Evolutionary conservation across 2,329 filamentous ascomycete genomes (phyloP).

Genomic region (Colletotrichum sansevieriae): DNA sequence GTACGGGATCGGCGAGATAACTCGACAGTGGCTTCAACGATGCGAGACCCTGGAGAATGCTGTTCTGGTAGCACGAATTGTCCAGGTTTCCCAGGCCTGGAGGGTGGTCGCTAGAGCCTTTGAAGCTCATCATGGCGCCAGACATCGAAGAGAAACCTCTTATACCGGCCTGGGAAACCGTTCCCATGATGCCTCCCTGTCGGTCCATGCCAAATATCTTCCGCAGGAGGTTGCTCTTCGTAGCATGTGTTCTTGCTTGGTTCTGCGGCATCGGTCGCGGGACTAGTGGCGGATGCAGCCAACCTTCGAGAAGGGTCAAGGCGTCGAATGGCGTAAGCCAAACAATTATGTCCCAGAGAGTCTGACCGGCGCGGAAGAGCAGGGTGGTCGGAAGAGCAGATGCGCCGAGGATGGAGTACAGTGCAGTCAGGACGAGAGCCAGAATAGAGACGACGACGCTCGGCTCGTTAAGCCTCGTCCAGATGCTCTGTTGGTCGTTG

Average conservation of each 20-base stretch:
- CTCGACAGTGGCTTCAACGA: constrained; percentile 77
- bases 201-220: constrained; percentile 72
- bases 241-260: constrained; percentile 60
- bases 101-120: constrained; percentile 59
- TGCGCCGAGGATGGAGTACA: constrained; percentile 52
- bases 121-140: constrained; percentile 55
- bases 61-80: constrained; percentile 98
- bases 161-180: constrained; percentile 70
- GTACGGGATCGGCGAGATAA: constrained; percentile 69
- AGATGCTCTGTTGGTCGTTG: constrained; percentile 37
- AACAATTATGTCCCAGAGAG: constrained; percentile 73
- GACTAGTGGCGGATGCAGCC: constrained; percentile 62
- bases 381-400: constrained; percentile 49
- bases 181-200: constrained; percentile 65
- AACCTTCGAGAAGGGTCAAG: constrained; percentile 69
- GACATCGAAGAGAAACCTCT: constrained; percentile 68
- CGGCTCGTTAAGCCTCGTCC: constrained; percentile 52
- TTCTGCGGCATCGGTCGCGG: constrained; percentile 54
- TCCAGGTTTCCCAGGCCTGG: constrained; percentile 89
- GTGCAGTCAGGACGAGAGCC: constrained; percentile 50
- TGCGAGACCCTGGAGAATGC: constrained; percentile 87
- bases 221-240: constrained; percentile 75
- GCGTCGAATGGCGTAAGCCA: constrained; percentile 67
- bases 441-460: constrained; percentile 52
- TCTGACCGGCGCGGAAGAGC: constrained; percentile 50